phyloP scores from a whole-genome alignment of 228 moss, liverwort and hornwort genomes.

The Sphagnum fallax region DNA sequence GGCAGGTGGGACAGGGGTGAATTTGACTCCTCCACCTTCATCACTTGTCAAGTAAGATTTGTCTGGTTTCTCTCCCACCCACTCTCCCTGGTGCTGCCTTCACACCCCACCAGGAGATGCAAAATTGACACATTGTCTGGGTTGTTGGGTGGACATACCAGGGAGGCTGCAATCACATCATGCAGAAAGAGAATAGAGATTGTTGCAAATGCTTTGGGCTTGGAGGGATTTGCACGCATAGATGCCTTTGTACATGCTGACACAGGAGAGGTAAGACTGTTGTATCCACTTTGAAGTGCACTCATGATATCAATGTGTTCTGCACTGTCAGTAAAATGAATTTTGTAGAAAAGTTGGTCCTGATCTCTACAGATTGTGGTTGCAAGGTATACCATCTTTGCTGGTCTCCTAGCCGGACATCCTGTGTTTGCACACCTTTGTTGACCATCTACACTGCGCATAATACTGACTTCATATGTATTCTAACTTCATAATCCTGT shows the following conservation, averaged over 20 bases:
- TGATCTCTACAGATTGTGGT: too few species aligned
- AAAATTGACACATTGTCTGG: neutral
- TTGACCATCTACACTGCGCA: too few species aligned
- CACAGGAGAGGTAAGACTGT: constrained; percentile 66
- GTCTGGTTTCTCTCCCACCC: neutral
- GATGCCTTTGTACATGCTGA: constrained; percentile 94
- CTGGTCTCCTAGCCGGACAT: too few species aligned
- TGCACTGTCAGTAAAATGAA: too few species aligned
- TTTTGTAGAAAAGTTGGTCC: too few species aligned
- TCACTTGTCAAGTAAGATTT: constrained; percentile 56
- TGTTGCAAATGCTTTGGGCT: constrained; percentile 68
- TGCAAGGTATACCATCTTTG: too few species aligned
- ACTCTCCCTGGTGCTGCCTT: neutral
- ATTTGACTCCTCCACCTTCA: constrained; percentile 91
- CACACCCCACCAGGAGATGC: neutral
- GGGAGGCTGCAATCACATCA: constrained; percentile 50
- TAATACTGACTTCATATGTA: too few species aligned
- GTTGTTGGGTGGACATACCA: constrained; percentile 4
- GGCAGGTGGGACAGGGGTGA: constrained; percentile 95
- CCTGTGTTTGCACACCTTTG: too few species aligned
- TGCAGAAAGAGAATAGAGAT: constrained; percentile 65
- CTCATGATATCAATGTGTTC: neutral
- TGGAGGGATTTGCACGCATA: constrained; percentile 88
- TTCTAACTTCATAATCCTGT: too few species aligned
- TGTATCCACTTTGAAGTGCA: neutral